Base-by-base conservation (phyloP, 257 asterid species). In the Fraxinus americana region DNA sequence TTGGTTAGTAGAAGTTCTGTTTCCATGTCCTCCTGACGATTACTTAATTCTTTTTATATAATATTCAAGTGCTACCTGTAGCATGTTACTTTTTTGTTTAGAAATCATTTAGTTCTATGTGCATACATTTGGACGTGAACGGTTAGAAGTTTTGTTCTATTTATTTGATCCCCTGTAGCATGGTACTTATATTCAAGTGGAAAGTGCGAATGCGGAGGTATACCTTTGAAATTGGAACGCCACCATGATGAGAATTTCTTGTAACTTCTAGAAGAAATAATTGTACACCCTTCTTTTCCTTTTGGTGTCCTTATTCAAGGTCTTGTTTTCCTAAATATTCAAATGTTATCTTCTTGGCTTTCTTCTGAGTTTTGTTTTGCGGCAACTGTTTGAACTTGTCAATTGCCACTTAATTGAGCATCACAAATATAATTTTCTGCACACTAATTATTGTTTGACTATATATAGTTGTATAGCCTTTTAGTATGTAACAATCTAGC, bases 1-100 rank as follows among this genome's bases (percentile, higher is more conserved):
- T 86, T 96, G 99, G 99, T 96, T 78, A 86, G 89, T 77, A 39
- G 66, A 78, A 85, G 73, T 80, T 78, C 59, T 73, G 35, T 78
- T 59, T 34, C 73, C 43, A 23, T 82, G 70, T 80, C 77, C 75
- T 10, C 35, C 27, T 63, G 35, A 57, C 1, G 35, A 16, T 29
- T 76, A 66, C 70, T 59, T 59, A 72, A 72, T 79, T 75, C 71
- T 36, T n/a, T 70, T 67, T 76, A 21, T 75, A 72, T 68, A 50
- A 71, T 61, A 70, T 81, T 72, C 76, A 23, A 19, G 63, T 48
- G 69, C 69, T 25, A 10, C 35, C 69, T 25, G 7, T 63, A 3
- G 36, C 67, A 63, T 27, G 16, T 10, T 63, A 27, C 69, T 25
- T 12, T 27, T 27, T 25, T 27, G 16, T 25, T 4, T 27, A 63